Percentiles rank a stretch among this genome's conserved stretches.
Evolutionary conservation across 345 rosid genomes (phyloP).

Genomic region (Firmiana major): DNA sequence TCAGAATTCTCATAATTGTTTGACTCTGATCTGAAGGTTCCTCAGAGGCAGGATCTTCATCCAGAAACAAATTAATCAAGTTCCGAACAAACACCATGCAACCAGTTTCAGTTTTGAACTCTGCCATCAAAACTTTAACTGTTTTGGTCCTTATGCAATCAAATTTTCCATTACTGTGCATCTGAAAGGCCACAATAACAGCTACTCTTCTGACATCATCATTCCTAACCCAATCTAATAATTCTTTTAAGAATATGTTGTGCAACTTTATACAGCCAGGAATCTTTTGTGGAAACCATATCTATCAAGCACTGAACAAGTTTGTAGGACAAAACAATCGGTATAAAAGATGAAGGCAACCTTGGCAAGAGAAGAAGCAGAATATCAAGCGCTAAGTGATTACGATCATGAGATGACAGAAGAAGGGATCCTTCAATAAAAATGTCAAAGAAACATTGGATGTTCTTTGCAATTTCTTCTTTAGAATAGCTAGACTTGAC

Average conservation of each 20-base stretch:
- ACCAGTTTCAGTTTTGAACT: slow-evolving; percentile 75
- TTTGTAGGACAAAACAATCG: slow-evolving; percentile 62
- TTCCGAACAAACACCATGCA: slow-evolving; percentile 77
- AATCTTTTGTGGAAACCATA: slow-evolving; percentile 75
- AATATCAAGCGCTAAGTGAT: slow-evolving; percentile 81
- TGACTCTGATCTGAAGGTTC: slow-evolving; percentile 98
- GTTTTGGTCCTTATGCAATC: slow-evolving; percentile 67
- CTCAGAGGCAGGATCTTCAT: slow-evolving; percentile 67
- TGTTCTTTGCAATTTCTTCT: slow-evolving; percentile 64
- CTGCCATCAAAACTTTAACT: slow-evolving; percentile 71
- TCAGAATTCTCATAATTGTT: slow-evolving; percentile 96
- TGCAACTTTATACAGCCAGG: slow-evolving; percentile 86
- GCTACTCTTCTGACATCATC: slow-evolving; percentile 85
- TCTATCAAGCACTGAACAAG: slow-evolving; percentile 89
- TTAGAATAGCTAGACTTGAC: slow-evolving; percentile 67
- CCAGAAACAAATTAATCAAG: slow-evolving; percentile 74
- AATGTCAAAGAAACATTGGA: slow-evolving; percentile 54
- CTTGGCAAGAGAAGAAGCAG: slow-evolving; percentile 76
- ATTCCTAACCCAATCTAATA: slow-evolving; percentile 64
- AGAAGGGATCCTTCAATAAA: slow-evolving; percentile 76
- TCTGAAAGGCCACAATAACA: slow-evolving; percentile 76
- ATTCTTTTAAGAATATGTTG: slow-evolving; percentile 67
- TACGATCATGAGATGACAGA: slow-evolving; percentile 89
- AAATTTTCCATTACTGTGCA: slow-evolving; percentile 86
- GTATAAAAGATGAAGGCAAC: slow-evolving; percentile 69